phyloP scores from a whole-genome alignment of 78 protist species.

The Speleostelium caveatum region DNA sequence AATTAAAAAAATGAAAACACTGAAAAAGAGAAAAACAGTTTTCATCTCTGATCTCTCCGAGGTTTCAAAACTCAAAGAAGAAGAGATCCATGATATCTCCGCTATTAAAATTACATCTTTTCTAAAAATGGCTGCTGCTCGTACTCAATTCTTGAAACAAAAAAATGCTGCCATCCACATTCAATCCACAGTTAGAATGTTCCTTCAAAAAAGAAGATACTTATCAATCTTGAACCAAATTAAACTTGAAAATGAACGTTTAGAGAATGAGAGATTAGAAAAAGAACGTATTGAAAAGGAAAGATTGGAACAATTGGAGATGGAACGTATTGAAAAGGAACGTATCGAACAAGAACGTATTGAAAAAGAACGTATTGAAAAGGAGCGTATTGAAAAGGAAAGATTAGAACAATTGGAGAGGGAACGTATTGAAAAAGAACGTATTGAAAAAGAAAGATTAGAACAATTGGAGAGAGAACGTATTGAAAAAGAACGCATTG shows the following conservation, averaged over 20 bases:
- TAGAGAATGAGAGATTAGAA: neutral
- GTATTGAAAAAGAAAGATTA: neutral
- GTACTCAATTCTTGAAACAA: neutral
- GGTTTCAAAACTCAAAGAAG: neutral
- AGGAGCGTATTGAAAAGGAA: neutral
- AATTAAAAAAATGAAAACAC: neutral
- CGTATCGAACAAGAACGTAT: neutral
- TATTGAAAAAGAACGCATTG: neutral
- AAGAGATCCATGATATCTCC: neutral
- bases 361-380: neutral
- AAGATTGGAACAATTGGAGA: too few relatives aligned
- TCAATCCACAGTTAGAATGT: conserved; percentile 3
- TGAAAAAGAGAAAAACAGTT: neutral
- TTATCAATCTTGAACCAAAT: neutral
- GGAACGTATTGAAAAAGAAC: neutral
- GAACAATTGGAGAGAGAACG: neutral
- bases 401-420: neutral
- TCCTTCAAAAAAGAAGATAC: neutral
- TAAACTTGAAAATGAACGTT: neutral
- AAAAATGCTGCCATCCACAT: neutral
- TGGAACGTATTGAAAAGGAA: neutral
- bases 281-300: neutral
- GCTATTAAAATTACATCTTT: neutral
- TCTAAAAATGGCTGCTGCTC: neutral
- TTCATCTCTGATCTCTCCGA: neutral